Conservation (phyloP, 495 filamentous ascomycete genomes). For the Talaromyces wortmannii region DNA sequence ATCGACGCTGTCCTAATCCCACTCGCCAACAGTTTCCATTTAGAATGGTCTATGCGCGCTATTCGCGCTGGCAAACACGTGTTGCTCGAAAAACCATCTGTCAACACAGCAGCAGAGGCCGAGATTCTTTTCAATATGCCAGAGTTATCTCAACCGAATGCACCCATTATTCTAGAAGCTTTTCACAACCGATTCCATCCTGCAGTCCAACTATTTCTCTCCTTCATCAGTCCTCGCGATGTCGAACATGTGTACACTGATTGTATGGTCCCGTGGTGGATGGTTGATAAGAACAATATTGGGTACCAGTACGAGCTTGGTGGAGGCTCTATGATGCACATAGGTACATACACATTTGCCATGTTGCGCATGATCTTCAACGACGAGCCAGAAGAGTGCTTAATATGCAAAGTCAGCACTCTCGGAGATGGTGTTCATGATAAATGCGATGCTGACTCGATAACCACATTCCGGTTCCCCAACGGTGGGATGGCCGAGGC, state of each 20-base stretch:
- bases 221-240: constrained; percentile 27
- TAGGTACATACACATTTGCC: constrained; percentile 41
- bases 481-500: constrained; percentile 34
- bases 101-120: constrained; percentile 43
- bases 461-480: constrained; percentile 36
- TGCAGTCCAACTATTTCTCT: constrained; percentile 30
- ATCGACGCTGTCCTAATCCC: constrained; percentile 48
- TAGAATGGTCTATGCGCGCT: constrained; percentile 46
- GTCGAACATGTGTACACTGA: constrained; percentile 26
- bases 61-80: constrained; percentile 53
- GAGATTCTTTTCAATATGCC: constrained; percentile 30
- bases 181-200: constrained; percentile 45
- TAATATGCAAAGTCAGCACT: constrained; percentile 20
- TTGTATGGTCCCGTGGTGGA: constrained; percentile 17
- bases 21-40: constrained; percentile 45
- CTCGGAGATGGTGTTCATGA: constrained; percentile 19
- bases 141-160: constrained; percentile 15
- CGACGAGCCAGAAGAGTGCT: constrained; percentile 27
- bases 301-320: constrained; percentile 42
- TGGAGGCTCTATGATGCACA: constrained; percentile 48
- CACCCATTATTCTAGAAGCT: constrained; percentile 43
- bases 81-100: constrained; percentile 49
- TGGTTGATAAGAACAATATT: constrained; percentile 38
- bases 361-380: constrained; percentile 30
- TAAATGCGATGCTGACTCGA: constrained; percentile 27